Evolutionary conservation across 2,329 filamentous ascomycete species (phyloP).

Genomic region (Ceratocystis eucalypticola): DNA sequence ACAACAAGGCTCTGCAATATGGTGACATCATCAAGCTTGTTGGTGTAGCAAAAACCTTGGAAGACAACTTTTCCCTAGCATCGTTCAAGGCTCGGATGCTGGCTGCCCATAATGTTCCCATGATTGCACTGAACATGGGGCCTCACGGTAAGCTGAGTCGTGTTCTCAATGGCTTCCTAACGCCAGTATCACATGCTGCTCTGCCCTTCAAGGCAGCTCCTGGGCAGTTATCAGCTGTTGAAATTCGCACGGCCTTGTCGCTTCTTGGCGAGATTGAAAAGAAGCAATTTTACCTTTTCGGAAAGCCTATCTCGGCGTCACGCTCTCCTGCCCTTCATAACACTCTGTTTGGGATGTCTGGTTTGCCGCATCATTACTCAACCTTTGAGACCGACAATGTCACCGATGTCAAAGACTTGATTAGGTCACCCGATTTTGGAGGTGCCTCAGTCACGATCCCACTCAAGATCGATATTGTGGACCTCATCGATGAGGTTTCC

Average conservation of each 20-base stretch:
- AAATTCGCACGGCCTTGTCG: conserved; percentile 68
- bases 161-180: conserved; percentile 84
- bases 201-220: conserved; percentile 90
- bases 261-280: conserved; percentile 65
- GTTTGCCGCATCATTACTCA: conserved; percentile 73
- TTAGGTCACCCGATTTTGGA: conserved; percentile 64
- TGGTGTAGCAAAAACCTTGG: conserved; percentile 58
- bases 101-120: conserved; percentile 58
- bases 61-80: conserved; percentile 77
- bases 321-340: conserved; percentile 87
- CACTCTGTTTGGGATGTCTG: conserved; percentile 58
- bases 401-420: conserved; percentile 46
- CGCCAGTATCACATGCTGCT: conserved; percentile 77
- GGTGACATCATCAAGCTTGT: conserved; percentile 93
- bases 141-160: conserved; percentile 73
- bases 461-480: conserved; percentile 78
- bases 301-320: conserved; percentile 68
- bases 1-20: conserved; percentile 78
- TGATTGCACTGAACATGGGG: conserved; percentile 97
- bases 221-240: conserved; percentile 77
- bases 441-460: conserved; percentile 94
- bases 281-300: conserved; percentile 76
- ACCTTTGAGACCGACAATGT: conserved; percentile 59
- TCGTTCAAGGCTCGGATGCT: conserved; percentile 69
- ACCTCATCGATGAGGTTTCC: conserved; percentile 64